Evolutionary conservation across 345 rosid genomes (phyloP), one percentile per base, ranked within the genome.

Genomic region (Cardamine chenopodiifolia): DNA sequence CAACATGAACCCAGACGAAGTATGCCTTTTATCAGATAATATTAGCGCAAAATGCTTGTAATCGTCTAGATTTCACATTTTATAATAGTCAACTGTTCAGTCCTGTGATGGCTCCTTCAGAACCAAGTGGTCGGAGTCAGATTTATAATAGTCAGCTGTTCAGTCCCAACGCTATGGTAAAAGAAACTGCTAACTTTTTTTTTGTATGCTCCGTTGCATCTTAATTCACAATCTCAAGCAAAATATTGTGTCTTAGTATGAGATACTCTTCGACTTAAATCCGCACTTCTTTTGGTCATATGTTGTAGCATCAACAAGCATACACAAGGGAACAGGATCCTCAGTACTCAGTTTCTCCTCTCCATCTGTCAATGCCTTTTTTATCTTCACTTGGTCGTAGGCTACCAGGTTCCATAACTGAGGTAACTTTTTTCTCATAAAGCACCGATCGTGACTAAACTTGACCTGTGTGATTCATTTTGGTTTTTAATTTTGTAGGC

Each of bases 1-100:
- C 79, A 80, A 82, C 73, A 90, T 88, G 97, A 87, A 93, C 88
- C 84, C 88, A n/a, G n/a, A n/a, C n/a, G n/a, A n/a, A n/a, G n/a
- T n/a, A n/a, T n/a, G n/a, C n/a, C n/a, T n/a, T n/a, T n/a, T n/a
- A n/a, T n/a, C n/a, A n/a, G n/a, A n/a, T n/a, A n/a, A n/a, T n/a
- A n/a, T n/a, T n/a, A n/a, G n/a, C n/a, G n/a, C n/a, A n/a, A n/a
- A n/a, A n/a, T n/a, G n/a, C n/a, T n/a, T n/a, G n/a, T n/a, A n/a
- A n/a, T n/a, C n/a, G n/a, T n/a, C n/a, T n/a, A n/a, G 90, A 80
- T 63, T 90, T 84, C 72, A 65, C 66, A 73, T 90, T 84, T 82
- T 90, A 85, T 47, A 81, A 71, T 59, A 29, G 76, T 28, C 89
- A 86, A 68, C 82, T 78, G 75, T 71, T 90, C 66, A 82, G 82